Conservation (phyloP, 257 asterid species). For the Cordia subcordata region DNA sequence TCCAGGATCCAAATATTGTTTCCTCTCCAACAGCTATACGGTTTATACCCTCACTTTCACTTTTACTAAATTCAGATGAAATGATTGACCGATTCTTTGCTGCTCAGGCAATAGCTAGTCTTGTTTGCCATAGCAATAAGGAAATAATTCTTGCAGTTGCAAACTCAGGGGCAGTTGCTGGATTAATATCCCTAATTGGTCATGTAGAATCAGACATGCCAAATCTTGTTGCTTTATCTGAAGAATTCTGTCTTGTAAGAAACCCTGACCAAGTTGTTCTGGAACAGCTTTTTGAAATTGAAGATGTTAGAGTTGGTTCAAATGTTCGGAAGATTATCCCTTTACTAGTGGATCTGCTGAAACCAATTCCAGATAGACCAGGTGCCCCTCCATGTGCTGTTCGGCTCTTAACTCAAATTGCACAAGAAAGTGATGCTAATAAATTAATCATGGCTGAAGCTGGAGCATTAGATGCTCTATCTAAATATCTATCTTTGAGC, state of each 20-base stretch:
- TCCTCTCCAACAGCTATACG: conserved; percentile 51
- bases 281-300: conserved; percentile 58
- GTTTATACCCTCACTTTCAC: conserved; percentile 46
- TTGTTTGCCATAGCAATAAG: conserved; percentile 58
- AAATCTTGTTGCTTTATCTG: conserved; percentile 57
- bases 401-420: conserved; percentile 63
- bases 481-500: conserved; percentile 75
- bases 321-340: conserved; percentile 67
- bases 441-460: conserved; percentile 85
- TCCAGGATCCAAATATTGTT: conserved; percentile 57
- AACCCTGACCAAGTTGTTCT: conserved; percentile 72
- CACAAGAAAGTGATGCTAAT: conserved; percentile 64
- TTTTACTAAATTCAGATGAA: conserved; percentile 63
- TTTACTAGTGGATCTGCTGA: conserved; percentile 72
- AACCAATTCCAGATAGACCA: conserved; percentile 80
- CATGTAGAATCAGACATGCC: conserved; percentile 60
- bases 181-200: conserved; percentile 61
- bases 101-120: conserved; percentile 85
- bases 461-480: conserved; percentile 71
- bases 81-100: conserved; percentile 64
- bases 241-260: conserved; percentile 62
- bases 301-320: conserved; percentile 69
- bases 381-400: conserved; percentile 78
- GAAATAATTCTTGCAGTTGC: conserved; percentile 62
- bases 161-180: conserved; percentile 68